Evolutionary conservation across 2,329 filamentous ascomycete species (phyloP).

Genomic region (Fusarium piperis): DNA sequence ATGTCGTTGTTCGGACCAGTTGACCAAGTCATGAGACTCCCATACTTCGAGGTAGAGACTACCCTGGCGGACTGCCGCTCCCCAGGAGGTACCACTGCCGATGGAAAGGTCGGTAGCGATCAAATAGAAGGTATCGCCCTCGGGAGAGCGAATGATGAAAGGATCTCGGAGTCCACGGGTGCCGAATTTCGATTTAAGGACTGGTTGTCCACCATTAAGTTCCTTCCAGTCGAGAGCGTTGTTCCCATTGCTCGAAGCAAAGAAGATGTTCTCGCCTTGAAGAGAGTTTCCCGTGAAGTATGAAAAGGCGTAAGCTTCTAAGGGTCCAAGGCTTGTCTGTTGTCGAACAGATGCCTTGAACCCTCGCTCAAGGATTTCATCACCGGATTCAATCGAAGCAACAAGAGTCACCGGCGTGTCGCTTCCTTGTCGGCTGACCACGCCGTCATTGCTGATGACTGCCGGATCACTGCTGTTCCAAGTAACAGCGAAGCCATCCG

Average conservation of each 20-base stretch:
- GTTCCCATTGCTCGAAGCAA: slow-evolving; percentile 62
- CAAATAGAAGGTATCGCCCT: slow-evolving; percentile 62
- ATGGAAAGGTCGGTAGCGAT: slow-evolving; percentile 64
- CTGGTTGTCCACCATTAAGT: slow-evolving; percentile 58
- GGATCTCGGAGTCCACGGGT: slow-evolving; percentile 62
- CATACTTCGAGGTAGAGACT: slow-evolving; percentile 63
- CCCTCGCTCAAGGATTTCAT: slow-evolving; percentile 40
- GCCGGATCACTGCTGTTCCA: slow-evolving; percentile 49
- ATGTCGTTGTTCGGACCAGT: slow-evolving; percentile 62
- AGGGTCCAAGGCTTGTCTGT: slow-evolving; percentile 44
- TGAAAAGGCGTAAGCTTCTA: slow-evolving; percentile 60
- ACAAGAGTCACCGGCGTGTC: slow-evolving; percentile 47
- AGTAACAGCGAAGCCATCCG: slow-evolving; percentile 44
- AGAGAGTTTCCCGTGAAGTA: slow-evolving; percentile 59
- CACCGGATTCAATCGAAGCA: slow-evolving; percentile 44
- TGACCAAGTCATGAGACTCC: slow-evolving; percentile 61
- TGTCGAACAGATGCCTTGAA: slow-evolving; percentile 49
- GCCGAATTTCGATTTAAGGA: slow-evolving; percentile 56
- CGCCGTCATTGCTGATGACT: slow-evolving; percentile 48
- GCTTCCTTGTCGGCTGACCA: slow-evolving; percentile 46
- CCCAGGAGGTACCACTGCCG: slow-evolving; percentile 63
- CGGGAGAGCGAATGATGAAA: slow-evolving; percentile 61
- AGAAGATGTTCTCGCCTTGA: slow-evolving; percentile 62
- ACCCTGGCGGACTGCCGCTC: slow-evolving; percentile 55
- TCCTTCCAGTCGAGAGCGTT: slow-evolving; percentile 62